A percentile compares a stretch with the other conserved stretches of the same genome.
Evolutionary conservation across 192 early-diverging fungal genomes (phyloP).

Genomic region (Nowakowskiella sp.): DNA sequence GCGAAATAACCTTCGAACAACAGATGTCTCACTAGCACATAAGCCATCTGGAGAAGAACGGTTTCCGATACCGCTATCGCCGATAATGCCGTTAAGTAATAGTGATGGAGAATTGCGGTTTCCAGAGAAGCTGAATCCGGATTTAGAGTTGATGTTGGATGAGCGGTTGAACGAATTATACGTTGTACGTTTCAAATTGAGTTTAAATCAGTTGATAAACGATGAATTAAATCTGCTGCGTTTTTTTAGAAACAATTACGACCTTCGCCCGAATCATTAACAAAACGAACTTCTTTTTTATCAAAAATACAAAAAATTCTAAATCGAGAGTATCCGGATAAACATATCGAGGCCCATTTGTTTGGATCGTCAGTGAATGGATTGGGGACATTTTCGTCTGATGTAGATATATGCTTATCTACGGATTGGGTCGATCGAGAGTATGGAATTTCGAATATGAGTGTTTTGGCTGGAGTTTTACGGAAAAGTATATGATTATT

Average conservation of each 20-base stretch:
- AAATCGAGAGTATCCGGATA: slow-evolving; percentile 71
- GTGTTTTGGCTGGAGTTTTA: slow-evolving; percentile 63
- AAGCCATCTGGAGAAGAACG: too few species aligned
- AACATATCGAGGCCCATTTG: slow-evolving; percentile 67
- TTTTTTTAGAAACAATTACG: slow-evolving; percentile 7
- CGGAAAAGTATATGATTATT: slow-evolving; percentile 45
- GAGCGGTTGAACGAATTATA: too few species aligned
- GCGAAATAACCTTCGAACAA: too few species aligned
- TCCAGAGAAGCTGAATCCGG: too few species aligned
- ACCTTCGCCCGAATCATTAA: slow-evolving; percentile 17
- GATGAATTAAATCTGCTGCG: too few species aligned
- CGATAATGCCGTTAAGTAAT: too few species aligned
- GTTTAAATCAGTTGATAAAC: too few species aligned
- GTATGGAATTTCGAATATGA: slow-evolving; percentile 53
- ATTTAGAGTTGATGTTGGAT: too few species aligned
- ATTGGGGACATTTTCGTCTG: slow-evolving; percentile 71
- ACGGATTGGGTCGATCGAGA: slow-evolving; percentile 71
- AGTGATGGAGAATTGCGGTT: too few species aligned
- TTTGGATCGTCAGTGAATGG: slow-evolving; percentile 92
- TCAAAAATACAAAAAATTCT: slow-evolving; percentile 75
- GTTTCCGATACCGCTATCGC: too few species aligned
- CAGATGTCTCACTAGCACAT: too few species aligned
- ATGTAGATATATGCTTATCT: slow-evolving; percentile 91
- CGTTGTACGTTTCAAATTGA: too few species aligned
- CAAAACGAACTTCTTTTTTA: slow-evolving; percentile 52